Base-by-base conservation (phyloP, 140 eudicot genomes). In the Flaveria floridana region DNA sequence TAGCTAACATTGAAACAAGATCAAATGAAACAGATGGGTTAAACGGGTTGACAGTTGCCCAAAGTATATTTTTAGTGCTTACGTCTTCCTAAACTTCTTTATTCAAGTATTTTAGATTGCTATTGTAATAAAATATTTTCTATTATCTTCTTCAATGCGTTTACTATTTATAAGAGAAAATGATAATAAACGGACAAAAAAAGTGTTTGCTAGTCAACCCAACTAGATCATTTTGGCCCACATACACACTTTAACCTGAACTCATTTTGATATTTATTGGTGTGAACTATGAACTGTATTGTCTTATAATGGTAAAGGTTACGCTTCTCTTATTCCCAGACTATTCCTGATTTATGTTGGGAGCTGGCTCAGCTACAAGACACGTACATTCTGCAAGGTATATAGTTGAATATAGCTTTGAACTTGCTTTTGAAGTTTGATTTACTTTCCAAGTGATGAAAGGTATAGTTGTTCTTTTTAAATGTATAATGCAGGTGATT, bases 331-430 rank as follows among this genome's bases (percentile, higher is more conserved):
- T 82, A 56, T 85, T 75, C 57, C 57, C 82, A 93, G 99, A 90
- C 96, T 68, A 86, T 93, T 82, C 97, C 99, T 72, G 96, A 88
- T 88, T 84, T 93, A 78, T 93, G 99, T 81, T 93, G 96, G 96
- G 97, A 90, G 82, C 83, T 93, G 83, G 97, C 99, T 72, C 96
- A 93, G 79, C 87, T 93, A 67, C 99, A 93, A 86, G 99, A 93
- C 79, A 93, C 99, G 19, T 90, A 93, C 75, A 93, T 93, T 80
- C 84, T 93, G 83, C 97, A 93, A 90, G 99, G 99, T 93, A 83
- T 65, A 19, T 53, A 42, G 66, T 15, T 75, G 16, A 51, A 14
- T 76, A 55, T 25, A 53, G 20, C 42, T 47, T 51, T 23, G 15
- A 46, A 14, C 0, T 7, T 47, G 11, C 28, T 70, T 42, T 19